Conservation (phyloP, 192 early-diverging fungal genomes). For the Phlyctochytrium bullatum region DNA sequence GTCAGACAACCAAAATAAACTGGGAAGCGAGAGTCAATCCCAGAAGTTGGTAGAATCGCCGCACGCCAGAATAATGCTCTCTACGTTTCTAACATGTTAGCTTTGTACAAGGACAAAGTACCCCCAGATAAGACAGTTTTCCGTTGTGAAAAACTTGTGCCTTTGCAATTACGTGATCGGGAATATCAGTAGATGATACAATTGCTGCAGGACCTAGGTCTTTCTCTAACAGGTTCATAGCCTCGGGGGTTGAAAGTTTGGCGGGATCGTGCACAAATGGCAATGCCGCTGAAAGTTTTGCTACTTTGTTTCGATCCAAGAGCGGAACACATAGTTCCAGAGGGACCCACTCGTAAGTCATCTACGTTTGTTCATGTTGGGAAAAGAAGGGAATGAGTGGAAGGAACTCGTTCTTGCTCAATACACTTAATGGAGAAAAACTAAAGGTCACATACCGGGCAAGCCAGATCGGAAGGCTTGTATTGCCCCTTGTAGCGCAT, state of each 20-base stretch:
- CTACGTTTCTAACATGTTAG: too few relatives aligned
- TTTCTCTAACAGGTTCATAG: background rate
- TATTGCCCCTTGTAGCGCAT: constrained; percentile 95
- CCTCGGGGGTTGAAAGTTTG: background rate
- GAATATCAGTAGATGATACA: background rate
- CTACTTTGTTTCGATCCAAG: constrained; percentile 53
- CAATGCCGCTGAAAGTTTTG: constrained; percentile 33
- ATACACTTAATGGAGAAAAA: too few relatives aligned
- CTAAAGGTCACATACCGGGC: constrained; percentile 44
- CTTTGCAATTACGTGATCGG: constrained; percentile 8
- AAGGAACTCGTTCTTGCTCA: background rate
- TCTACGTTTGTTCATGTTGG: constrained; percentile 7
- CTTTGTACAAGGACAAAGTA: too few relatives aligned
- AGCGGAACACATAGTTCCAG: constrained; percentile 45
- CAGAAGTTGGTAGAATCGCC: too few relatives aligned
- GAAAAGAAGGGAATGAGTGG: background rate
- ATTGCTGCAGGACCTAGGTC: constrained; percentile 14
- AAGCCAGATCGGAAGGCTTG: constrained; percentile 78
- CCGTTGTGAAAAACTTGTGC: constrained; percentile 10
- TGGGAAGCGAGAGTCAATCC: too few relatives aligned
- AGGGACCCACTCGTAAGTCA: constrained; percentile 40
- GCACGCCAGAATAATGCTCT: too few relatives aligned
- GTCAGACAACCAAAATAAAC: too few relatives aligned
- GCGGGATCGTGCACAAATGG: background rate
- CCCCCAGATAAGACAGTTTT: too few relatives aligned